These are phyloP conservation scores for Isatis lusitanica DNA, from an alignment of 441 rosid genomes.

Conservation along the genomic window DNA sequence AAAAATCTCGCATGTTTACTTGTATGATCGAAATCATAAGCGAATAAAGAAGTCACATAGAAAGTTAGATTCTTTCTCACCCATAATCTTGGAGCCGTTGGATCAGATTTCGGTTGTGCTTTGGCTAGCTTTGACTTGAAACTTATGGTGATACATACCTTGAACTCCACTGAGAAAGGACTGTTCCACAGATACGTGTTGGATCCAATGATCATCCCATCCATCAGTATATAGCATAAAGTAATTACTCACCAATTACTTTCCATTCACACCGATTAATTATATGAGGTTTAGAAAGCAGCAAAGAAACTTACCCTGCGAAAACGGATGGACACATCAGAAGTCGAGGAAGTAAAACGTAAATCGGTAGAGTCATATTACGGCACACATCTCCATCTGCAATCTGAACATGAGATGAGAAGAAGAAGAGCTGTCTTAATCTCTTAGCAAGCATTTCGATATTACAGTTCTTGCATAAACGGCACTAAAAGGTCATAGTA, in stretches of 20 bases:
- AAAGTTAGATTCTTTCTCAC: constrained; percentile 39
- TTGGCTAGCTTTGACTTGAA: constrained; percentile 69
- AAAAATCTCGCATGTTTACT: background rate
- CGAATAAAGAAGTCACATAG: background rate
- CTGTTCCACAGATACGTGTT: constrained; percentile 40
- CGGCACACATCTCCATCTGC: constrained; percentile 87
- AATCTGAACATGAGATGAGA: constrained; percentile 47
- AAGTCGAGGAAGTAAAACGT: constrained; percentile 80
- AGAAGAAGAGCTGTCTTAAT: background rate
- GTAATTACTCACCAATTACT: background rate
- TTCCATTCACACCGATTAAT: background rate
- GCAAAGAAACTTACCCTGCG: constrained; percentile 61
- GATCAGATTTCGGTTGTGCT: constrained; percentile 71
- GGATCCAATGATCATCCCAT: background rate
- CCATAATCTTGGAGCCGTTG: constrained; percentile 88
- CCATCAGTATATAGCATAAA: background rate
- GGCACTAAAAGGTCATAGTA: constrained; percentile 5
- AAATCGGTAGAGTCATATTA: constrained; percentile 64
- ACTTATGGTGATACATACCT: constrained; percentile 63
- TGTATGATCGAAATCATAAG: background rate
- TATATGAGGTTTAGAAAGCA: background rate
- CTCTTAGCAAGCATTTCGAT: background rate
- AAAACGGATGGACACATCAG: constrained; percentile 76
- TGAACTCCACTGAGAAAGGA: constrained; percentile 87
- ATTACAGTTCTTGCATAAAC: constrained; percentile 6